phyloP scores from a whole-genome alignment of 352 stramenopile genomes.

The Phytophthora europaea region DNA sequence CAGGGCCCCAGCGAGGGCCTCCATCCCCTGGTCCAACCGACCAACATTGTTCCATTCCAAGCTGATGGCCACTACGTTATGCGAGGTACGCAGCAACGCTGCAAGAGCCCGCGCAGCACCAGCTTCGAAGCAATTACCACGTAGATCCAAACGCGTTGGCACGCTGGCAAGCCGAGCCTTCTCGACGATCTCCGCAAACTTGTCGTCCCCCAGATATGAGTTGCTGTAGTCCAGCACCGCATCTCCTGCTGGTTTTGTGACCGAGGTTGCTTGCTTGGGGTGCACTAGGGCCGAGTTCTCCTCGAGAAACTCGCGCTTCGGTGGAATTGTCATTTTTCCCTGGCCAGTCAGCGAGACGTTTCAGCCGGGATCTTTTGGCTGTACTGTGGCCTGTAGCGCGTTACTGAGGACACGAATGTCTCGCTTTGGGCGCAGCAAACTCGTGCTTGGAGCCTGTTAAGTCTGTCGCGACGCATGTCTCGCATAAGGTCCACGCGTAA shows the following conservation, averaged over 20 bases:
- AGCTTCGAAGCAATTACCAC: constrained; percentile 83
- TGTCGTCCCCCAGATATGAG: constrained; percentile 76
- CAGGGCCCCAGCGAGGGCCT: constrained; percentile 67
- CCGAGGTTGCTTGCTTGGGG: background rate
- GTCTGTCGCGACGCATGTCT: background rate
- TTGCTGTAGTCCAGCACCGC: constrained; percentile 79
- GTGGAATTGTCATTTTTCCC: constrained; percentile 24
- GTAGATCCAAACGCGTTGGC: constrained; percentile 67
- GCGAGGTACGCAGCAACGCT: constrained; percentile 57
- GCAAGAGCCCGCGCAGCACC: constrained; percentile 63
- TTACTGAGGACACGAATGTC: constrained; percentile 23
- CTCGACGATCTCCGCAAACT: constrained; percentile 65
- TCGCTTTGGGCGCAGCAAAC: constrained; percentile 1
- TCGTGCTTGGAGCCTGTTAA: background rate
- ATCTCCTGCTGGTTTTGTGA: constrained; percentile 3
- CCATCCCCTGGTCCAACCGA: constrained; percentile 76
- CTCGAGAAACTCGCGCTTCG: constrained; percentile 21
- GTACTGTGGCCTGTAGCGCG: constrained; percentile 6
- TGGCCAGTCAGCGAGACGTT: background rate
- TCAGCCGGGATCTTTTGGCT: constrained; percentile 17
- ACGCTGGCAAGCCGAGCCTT: constrained; percentile 48
- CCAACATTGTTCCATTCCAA: constrained; percentile 90
- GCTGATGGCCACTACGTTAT: constrained; percentile 67
- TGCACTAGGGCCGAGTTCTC: constrained; percentile 21
- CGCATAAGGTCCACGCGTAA: background rate